phyloP scores from a whole-genome alignment of 805 yeast genomes.

The Yarrowia deformans region DNA sequence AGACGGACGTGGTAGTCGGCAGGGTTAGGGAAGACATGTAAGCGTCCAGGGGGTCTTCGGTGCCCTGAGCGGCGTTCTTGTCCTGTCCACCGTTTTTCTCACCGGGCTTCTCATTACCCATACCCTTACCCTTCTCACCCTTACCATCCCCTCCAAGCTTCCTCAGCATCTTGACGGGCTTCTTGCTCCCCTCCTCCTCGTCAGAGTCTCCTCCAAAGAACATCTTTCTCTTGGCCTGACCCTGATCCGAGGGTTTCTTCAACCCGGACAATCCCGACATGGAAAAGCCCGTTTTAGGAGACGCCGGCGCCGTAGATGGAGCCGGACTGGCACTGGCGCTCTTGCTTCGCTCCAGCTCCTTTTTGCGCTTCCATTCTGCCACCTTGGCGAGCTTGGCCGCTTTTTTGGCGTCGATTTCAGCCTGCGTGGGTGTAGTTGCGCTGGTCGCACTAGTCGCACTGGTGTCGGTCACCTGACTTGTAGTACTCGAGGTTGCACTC shows the following conservation, averaged over 20 bases:
- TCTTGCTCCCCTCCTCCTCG: constrained; percentile 19
- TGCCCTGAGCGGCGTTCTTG: background rate
- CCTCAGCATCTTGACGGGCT: constrained; percentile 9
- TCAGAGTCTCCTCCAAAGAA: constrained; percentile 8
- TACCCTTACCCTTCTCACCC: background rate
- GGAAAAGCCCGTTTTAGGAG: constrained; percentile 25
- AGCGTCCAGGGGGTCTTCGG: constrained; percentile 59
- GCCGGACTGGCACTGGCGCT: constrained; percentile 42
- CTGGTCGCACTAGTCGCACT: too few relatives aligned
- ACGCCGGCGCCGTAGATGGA: constrained; percentile 1
- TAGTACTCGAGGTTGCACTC: background rate
- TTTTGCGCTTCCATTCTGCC: constrained; percentile 67
- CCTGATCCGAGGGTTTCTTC: background rate
- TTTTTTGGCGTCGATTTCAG: constrained; percentile 50
- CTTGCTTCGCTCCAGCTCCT: constrained; percentile 50
- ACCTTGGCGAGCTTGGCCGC: constrained; percentile 60
- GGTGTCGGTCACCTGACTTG: background rate
- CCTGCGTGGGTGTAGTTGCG: background rate
- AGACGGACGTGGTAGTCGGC: constrained; percentile 39
- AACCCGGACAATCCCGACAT: constrained; percentile 1
- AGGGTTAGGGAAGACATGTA: constrained; percentile 51
- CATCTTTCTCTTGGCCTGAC: constrained; percentile 10
- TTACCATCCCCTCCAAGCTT: constrained; percentile 19
- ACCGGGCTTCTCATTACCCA: background rate
- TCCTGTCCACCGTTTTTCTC: too few relatives aligned